phyloP scores from a whole-genome alignment of 2,329 filamentous ascomycete genomes.

The Verruconis gallopava region DNA sequence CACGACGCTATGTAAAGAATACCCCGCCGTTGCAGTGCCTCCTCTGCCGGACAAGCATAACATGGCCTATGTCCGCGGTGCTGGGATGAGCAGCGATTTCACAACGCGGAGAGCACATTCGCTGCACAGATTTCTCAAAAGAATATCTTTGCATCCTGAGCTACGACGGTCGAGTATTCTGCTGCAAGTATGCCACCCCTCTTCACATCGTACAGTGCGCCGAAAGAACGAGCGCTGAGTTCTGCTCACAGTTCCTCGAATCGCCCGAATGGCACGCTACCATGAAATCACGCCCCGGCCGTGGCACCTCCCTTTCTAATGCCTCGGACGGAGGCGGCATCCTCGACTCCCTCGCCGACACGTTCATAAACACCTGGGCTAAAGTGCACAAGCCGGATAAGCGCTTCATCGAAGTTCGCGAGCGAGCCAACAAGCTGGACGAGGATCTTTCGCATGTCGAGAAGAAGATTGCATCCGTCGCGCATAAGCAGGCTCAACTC shows the following conservation, averaged over 20 bases:
- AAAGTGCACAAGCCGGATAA: conserved; percentile 93
- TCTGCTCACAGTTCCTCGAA: conserved; percentile 57
- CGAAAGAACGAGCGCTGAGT: too few relatives aligned
- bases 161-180: conserved; percentile 72
- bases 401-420: conserved; percentile 85
- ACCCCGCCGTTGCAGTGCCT: conserved; percentile 81
- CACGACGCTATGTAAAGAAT: conserved; percentile 78
- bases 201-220: too few relatives aligned
- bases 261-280: conserved; percentile 92
- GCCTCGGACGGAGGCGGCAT: conserved; percentile 37
- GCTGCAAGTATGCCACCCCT: conserved; percentile 37
- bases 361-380: conserved; percentile 91
- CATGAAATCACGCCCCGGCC: conserved; percentile 65
- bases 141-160: conserved; percentile 76
- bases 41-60: conserved; percentile 97
- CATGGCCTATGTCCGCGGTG: conserved; percentile 95
- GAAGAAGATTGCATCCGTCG: conserved; percentile 87
- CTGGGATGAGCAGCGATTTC: conserved; percentile 89
- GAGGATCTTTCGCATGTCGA: conserved; percentile 88
- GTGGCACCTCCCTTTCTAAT: conserved; percentile 40
- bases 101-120: conserved; percentile 80
- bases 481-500: conserved; percentile 73
- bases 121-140: conserved; percentile 77
- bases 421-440: conserved; percentile 80
- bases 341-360: conserved; percentile 91